Percentiles rank a stretch among this genome's conserved stretches.
phyloP scores from a whole-genome alignment of 2,329 filamentous ascomycete genomes.

The Aspergillus piperis region DNA sequence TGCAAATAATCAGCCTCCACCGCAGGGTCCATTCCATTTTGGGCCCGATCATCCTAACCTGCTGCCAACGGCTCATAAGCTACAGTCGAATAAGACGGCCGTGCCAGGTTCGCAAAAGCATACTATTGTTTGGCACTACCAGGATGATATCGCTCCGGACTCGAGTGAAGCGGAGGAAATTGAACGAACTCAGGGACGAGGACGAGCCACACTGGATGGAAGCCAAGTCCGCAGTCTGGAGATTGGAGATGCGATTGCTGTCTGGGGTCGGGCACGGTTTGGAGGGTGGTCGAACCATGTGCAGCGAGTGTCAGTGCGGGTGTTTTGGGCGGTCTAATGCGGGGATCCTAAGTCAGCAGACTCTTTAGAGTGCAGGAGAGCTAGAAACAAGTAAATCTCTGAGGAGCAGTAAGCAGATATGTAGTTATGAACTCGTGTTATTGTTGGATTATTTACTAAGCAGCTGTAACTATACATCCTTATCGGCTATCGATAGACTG shows the following conservation, averaged over 20 bases:
- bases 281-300: conserved; percentile 40
- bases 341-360: too few relatives aligned
- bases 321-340: conserved; percentile 41
- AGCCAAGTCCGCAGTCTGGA: conserved; percentile 35
- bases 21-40: conserved; percentile 22
- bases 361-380: too few relatives aligned
- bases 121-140: conserved; percentile 39
- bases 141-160: conserved; percentile 32
- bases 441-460: neutral
- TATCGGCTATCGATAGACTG: neutral
- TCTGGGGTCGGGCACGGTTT: conserved; percentile 44
- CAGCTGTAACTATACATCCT: neutral
- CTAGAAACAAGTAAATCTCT: neutral
- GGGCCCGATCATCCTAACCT: conserved; percentile 30
- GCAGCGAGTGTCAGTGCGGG: conserved; percentile 29
- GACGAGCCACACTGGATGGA: conserved; percentile 39
- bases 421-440: too few relatives aligned
- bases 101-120: conserved; percentile 24
- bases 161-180: conserved; percentile 36
- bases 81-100: conserved; percentile 36
- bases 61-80: conserved; percentile 29
- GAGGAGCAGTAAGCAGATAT: too few relatives aligned
- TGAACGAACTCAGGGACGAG: conserved; percentile 34
- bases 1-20: conserved; percentile 18
- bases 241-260: conserved; percentile 39